phyloP scores from a whole-genome alignment of 1,139 yeast genomes.

The Barnettozyma hawaiiensis region DNA sequence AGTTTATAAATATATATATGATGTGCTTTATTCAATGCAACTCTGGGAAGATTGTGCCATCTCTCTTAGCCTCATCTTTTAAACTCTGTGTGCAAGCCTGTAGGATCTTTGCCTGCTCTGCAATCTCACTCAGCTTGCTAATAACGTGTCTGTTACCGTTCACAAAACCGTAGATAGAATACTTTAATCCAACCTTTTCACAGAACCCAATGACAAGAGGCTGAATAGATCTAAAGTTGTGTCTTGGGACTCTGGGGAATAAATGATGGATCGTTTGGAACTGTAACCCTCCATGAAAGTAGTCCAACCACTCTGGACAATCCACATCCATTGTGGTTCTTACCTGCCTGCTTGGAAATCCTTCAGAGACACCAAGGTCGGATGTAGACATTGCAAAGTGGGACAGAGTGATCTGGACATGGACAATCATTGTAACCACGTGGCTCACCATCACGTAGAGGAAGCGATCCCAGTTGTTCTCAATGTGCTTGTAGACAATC shows the following conservation, averaged over 20 bases:
- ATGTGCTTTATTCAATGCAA: slow-evolving; percentile 2
- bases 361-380: slow-evolving; percentile 74
- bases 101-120: slow-evolving; percentile 70
- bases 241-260: slow-evolving; percentile 86
- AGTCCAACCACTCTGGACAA: slow-evolving; percentile 90
- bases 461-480: slow-evolving; percentile 47
- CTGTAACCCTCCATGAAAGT: slow-evolving; percentile 87
- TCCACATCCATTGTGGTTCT: slow-evolving; percentile 95
- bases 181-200: slow-evolving; percentile 68
- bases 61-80: slow-evolving; percentile 31
- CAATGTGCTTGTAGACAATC: slow-evolving; percentile 46
- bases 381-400: slow-evolving; percentile 94
- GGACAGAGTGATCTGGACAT: slow-evolving; percentile 83
- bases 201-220: slow-evolving; percentile 70
- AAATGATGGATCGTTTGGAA: slow-evolving; percentile 89
- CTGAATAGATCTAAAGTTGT: slow-evolving; percentile 73
- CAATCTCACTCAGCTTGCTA: slow-evolving; percentile 65
- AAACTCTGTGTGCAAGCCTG: slow-evolving; percentile 60
- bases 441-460: slow-evolving; percentile 69
- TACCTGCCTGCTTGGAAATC: slow-evolving; percentile 76
- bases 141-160: slow-evolving; percentile 72
- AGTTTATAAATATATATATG: background rate
- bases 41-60: slow-evolving; percentile 17
- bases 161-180: slow-evolving; percentile 80
- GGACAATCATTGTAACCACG: slow-evolving; percentile 80